Percentiles rank a stretch among this genome's conserved stretches.
Evolutionary conservation across 371 early-diverging fungal genomes (phyloP).

Genomic region (Capillidium rhysosporum): DNA sequence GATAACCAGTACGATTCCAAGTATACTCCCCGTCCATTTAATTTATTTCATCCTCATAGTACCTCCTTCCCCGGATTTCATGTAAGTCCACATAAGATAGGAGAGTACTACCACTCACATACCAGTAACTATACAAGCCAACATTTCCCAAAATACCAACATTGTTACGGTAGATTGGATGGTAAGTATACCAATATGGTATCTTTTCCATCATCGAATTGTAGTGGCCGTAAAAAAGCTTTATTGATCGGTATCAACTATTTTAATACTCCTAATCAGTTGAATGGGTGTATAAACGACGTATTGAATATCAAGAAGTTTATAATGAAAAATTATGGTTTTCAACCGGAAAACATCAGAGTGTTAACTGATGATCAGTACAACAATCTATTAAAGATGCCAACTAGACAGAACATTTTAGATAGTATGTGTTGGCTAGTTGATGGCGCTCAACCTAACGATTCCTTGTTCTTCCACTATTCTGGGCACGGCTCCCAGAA

Average conservation of each 20-base stretch:
- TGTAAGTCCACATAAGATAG: too few species aligned
- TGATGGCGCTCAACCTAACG: conserved; percentile 32
- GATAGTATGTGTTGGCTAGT: conserved; percentile 51
- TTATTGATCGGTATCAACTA: conserved; percentile 13
- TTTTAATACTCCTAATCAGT: conserved; percentile 1
- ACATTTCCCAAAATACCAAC: too few species aligned
- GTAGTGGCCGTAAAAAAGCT: conserved; percentile 14
- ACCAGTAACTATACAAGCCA: too few species aligned
- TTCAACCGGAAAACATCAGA: not conserved
- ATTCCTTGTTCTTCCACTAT: conserved; percentile 47
- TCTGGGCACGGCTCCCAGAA: conserved; percentile 60
- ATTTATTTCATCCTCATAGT: too few species aligned
- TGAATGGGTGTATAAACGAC: conserved; percentile 11
- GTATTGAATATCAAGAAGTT: conserved; percentile 9
- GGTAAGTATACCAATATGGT: not conserved
- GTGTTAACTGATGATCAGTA: conserved; percentile 6
- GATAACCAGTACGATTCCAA: too few species aligned
- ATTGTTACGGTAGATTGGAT: too few species aligned
- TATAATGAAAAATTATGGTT: conserved; percentile 5
- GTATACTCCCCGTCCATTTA: too few species aligned
- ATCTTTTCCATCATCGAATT: conserved; percentile 24
- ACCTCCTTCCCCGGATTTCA: too few species aligned
- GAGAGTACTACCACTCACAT: too few species aligned
- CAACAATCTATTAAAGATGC: conserved; percentile 24
- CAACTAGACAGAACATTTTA: conserved; percentile 48